Percentiles rank a stretch among this genome's conserved stretches.
These are phyloP conservation scores for Penicillium parvum DNA, from an alignment of 495 filamentous ascomycete genomes.

Conservation along the genomic window DNA sequence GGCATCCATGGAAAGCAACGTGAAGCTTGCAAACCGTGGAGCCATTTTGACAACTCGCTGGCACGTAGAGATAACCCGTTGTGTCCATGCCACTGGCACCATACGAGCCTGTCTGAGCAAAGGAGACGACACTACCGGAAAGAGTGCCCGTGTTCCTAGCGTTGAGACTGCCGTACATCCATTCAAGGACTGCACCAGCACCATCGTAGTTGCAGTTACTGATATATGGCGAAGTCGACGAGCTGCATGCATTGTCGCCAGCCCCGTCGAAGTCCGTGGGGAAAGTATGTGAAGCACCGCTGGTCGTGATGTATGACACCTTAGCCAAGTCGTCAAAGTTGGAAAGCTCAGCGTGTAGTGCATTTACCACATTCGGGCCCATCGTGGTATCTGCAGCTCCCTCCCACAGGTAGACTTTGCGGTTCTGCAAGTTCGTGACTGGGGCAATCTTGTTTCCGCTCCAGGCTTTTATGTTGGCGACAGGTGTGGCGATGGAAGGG, in stretches of 20 bases:
- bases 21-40: slow-evolving; percentile 9
- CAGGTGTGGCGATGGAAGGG: slow-evolving; percentile 9
- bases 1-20: slow-evolving; percentile 12
- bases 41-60: slow-evolving; percentile 5
- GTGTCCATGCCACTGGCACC: slow-evolving; percentile 9
- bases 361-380: slow-evolving; percentile 9
- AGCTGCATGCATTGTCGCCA: slow-evolving; percentile 8
- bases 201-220: slow-evolving; percentile 14
- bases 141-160: slow-evolving; percentile 5
- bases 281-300: slow-evolving; percentile 10
- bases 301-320: slow-evolving; percentile 8
- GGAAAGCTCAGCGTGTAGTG: slow-evolving; percentile 2
- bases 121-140: slow-evolving; percentile 6
- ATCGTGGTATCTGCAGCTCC: slow-evolving; percentile 10
- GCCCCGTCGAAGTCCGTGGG: slow-evolving; percentile 10
- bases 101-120: slow-evolving; percentile 8
- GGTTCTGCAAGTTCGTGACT: slow-evolving; percentile 2
- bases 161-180: slow-evolving; percentile 10
- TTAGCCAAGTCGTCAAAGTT: slow-evolving; percentile 6
- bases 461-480: slow-evolving; percentile 13
- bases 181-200: slow-evolving; percentile 9
- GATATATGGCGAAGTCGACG: slow-evolving; percentile 9
- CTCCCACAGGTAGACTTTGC: slow-evolving; percentile 12
- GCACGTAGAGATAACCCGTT: slow-evolving; percentile 11
- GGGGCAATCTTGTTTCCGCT: slow-evolving; percentile 10